Conservation (phyloP, 306 rosid genomes). For the Begonia loranthoides region DNA sequence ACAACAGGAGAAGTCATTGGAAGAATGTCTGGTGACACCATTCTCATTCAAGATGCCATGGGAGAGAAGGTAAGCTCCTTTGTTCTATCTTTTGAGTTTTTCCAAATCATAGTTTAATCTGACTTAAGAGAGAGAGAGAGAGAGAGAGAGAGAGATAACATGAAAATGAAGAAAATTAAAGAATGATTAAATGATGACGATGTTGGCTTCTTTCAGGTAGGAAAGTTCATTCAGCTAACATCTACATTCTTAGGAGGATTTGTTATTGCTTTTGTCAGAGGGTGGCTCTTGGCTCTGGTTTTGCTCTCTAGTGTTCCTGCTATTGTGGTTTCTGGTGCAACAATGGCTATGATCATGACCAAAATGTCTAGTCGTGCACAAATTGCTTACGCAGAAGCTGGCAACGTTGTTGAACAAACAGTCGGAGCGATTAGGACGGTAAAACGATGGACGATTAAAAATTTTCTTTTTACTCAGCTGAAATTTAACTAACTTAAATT, state of each 20-base stretch:
- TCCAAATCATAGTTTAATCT: background rate
- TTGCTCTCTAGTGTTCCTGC: slow-evolving; percentile 50
- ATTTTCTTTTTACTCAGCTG: slow-evolving; percentile 1
- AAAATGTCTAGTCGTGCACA: slow-evolving; percentile 74
- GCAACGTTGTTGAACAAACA: slow-evolving; percentile 72
- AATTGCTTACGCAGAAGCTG: slow-evolving; percentile 78
- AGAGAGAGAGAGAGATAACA: background rate
- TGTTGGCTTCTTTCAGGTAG: slow-evolving; percentile 41
- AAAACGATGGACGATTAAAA: slow-evolving; percentile 9
- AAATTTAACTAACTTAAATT: slow-evolving; percentile 1
- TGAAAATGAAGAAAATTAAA: too few species aligned
- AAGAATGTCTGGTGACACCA: slow-evolving; percentile 90
- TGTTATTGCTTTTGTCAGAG: slow-evolving; percentile 43
- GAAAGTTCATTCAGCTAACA: slow-evolving; percentile 59
- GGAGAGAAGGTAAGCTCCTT: slow-evolving; percentile 55
- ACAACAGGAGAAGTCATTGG: slow-evolving; percentile 73
- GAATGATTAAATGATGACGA: background rate
- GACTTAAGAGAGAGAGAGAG: background rate
- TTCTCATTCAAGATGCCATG: slow-evolving; percentile 89
- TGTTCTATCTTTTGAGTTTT: background rate
- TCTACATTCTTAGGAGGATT: slow-evolving; percentile 70
- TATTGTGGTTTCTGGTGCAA: slow-evolving; percentile 35
- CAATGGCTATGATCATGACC: slow-evolving; percentile 21
- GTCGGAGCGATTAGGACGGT: slow-evolving; percentile 82
- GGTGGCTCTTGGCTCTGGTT: slow-evolving; percentile 61